A percentile compares a stretch with the other conserved stretches of the same genome.
These are phyloP conservation scores for Boechera retrofracta DNA, from an alignment of 345 rosid species.

Conservation along the genomic window DNA sequence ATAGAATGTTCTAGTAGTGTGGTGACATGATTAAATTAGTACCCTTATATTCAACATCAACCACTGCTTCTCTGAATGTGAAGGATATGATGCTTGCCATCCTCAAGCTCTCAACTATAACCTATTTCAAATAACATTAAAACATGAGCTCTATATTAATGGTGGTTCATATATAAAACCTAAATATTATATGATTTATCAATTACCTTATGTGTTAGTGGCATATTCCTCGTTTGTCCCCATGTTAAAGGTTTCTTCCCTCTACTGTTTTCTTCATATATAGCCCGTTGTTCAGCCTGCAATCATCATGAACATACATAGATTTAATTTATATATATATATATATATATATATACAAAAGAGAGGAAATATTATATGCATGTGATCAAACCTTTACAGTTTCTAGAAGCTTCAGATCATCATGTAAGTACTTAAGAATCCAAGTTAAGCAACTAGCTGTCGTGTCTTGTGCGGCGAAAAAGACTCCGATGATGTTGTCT, in stretches of 20 bases:
- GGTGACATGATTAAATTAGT: slow-evolving; percentile 29
- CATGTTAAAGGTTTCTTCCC: slow-evolving; percentile 66
- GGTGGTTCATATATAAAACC: slow-evolving; percentile 1
- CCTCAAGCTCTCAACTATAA: slow-evolving; percentile 70
- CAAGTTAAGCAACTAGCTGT: slow-evolving; percentile 87
- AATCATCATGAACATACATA: slow-evolving; percentile 17
- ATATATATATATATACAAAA: neutral
- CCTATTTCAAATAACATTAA: slow-evolving; percentile 35
- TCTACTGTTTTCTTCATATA: slow-evolving; percentile 55
- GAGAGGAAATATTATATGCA: neutral
- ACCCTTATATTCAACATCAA: slow-evolving; percentile 89
- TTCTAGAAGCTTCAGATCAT: slow-evolving; percentile 63
- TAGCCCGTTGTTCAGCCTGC: slow-evolving; percentile 74
- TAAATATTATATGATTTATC: neutral
- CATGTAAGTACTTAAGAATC: slow-evolving; percentile 79
- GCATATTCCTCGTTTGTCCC: slow-evolving; percentile 86
- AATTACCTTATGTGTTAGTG: slow-evolving; percentile 66
- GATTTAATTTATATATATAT: neutral
- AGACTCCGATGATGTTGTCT: slow-evolving; percentile 83
- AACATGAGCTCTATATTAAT: slow-evolving; percentile 15
- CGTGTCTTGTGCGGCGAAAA: slow-evolving; percentile 93
- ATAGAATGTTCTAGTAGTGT: slow-evolving; percentile 43
- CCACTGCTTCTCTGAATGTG: slow-evolving; percentile 88
- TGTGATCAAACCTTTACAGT: slow-evolving; percentile 67
- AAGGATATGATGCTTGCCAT: slow-evolving; percentile 95